Base-by-base conservation (phyloP, 2,329 filamentous ascomycete genomes). In the Cytospora leucostoma region DNA sequence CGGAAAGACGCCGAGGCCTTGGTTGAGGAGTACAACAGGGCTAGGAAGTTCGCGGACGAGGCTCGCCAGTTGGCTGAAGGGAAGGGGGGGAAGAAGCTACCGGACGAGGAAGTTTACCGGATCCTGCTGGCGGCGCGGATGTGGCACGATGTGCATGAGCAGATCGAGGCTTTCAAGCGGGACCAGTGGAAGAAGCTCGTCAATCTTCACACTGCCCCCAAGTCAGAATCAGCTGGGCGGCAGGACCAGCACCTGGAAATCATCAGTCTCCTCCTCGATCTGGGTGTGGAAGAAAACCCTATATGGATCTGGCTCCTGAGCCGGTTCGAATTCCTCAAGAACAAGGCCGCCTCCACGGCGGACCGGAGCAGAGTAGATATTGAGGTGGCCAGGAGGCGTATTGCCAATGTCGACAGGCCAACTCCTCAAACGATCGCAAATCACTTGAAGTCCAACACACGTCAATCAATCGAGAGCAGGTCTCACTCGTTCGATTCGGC, bases 271-370 rank as follows among this genome's bases (percentile, higher is more conserved):
- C 82, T 99, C 59, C 79, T 99, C n/a, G 94, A 99, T 74, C 81
- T 99, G 21, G 96, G 95, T 7, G 93, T 97, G 2, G 90, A 96
- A 11, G 93, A 98, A 65, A 99, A 96, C 70, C 95, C 95, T 1
- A 96, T 99, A 66, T 97, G 92, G 91, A 84, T 96, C 12, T 99
- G 95, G 93, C 85, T 99, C 33, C 80, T 94, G 61, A 97, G 92
- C 71, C 88, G 92, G 53, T 96, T 93, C 72, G 92, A 97, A 67
- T 88, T 93, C 71, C 82, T 99, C 62, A 97, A 95, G 75, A 88
- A 88, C 67, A 96, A 91, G 73, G 94, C 98, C 59, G 85, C 87
- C 50, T 81, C 84, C 0, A 90, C 88, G 15, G 92, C 92, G 59
- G 93, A 98, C 67, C 87, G 93, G n/a, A 89, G 90, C 59, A 91